Percentiles rank a stretch among this genome's conserved stretches.
phyloP scores from a whole-genome alignment of 2,329 filamentous ascomycete species.

The Pyrenophora tritici-repentis region DNA sequence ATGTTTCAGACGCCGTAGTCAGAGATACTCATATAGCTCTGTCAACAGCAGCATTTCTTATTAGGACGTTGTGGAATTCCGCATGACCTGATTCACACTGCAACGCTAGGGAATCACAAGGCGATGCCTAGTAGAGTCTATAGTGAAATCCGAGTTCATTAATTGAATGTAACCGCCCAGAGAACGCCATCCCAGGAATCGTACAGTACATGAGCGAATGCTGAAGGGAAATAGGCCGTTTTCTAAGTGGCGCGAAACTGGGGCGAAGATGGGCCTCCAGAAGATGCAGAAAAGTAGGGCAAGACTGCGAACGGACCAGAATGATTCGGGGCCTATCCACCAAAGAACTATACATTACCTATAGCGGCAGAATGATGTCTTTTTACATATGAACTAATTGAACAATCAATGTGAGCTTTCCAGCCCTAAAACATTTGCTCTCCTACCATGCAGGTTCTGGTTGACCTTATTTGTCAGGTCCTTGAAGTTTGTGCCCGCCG shows the following conservation, averaged over 20 bases:
- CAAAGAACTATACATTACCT: constrained; percentile 43
- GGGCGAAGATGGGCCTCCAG: constrained; percentile 7
- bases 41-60: neutral
- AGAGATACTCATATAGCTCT: no score
- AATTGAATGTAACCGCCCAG: constrained; percentile 24
- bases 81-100: no score
- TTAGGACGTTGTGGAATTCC: no score
- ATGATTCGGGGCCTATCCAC: constrained; percentile 20
- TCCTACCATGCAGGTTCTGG: constrained; percentile 53
- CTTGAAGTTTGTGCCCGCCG: constrained; percentile 51
- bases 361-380: constrained; percentile 23
- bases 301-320: constrained; percentile 29
- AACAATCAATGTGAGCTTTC: constrained; percentile 48
- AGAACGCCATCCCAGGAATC: constrained; percentile 28
- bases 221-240: constrained; percentile 1
- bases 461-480: constrained; percentile 53
- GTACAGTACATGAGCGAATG: constrained; percentile 34
- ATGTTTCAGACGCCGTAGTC: no score
- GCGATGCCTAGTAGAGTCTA: neutral
- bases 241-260: constrained; percentile 13
- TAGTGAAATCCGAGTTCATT: constrained; percentile 27
- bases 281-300: constrained; percentile 28
- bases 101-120: neutral
- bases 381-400: constrained; percentile 15
- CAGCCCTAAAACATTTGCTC: constrained; percentile 52